These are phyloP conservation scores for Fagus sylvatica DNA, from an alignment of 306 rosid genomes.

Conservation along the genomic window DNA sequence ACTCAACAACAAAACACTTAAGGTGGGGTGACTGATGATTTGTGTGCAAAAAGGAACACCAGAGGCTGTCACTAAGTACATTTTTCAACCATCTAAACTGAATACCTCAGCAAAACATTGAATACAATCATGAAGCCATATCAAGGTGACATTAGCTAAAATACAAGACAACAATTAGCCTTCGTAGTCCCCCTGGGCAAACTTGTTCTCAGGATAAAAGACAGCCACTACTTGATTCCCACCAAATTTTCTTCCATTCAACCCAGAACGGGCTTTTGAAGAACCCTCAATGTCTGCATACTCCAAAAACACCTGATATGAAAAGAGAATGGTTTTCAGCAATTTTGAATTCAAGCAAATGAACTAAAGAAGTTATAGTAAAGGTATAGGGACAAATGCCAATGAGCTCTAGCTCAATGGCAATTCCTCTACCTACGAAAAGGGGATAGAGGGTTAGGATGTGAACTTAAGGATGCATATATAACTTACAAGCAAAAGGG, in stretches of 20 bases:
- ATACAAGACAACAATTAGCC: constrained; percentile 36
- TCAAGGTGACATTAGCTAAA: not conserved
- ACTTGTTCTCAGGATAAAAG: constrained; percentile 75
- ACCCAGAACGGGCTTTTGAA: constrained; percentile 76
- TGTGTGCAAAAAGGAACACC: not conserved
- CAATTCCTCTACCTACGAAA: too few relatives aligned
- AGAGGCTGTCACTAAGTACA: not conserved
- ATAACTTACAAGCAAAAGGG: too few relatives aligned
- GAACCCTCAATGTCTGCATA: constrained; percentile 81
- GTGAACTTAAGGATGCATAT: too few relatives aligned
- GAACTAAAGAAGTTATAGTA: not conserved
- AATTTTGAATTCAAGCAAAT: not conserved
- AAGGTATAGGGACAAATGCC: not conserved
- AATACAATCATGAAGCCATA: not conserved
- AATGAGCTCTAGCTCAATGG: too few relatives aligned
- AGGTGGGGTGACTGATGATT: not conserved
- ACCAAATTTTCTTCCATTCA: constrained; percentile 87
- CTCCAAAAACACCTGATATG: constrained; percentile 82
- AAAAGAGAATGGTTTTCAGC: not conserved
- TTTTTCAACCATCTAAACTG: not conserved
- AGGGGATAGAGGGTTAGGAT: too few relatives aligned
- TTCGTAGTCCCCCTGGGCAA: constrained; percentile 83
- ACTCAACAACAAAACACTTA: not conserved
- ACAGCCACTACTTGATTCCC: constrained; percentile 86
- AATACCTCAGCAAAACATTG: not conserved